phyloP scores from a whole-genome alignment of 495 filamentous ascomycete species.

The Hypomontagnella submonticulosa region DNA sequence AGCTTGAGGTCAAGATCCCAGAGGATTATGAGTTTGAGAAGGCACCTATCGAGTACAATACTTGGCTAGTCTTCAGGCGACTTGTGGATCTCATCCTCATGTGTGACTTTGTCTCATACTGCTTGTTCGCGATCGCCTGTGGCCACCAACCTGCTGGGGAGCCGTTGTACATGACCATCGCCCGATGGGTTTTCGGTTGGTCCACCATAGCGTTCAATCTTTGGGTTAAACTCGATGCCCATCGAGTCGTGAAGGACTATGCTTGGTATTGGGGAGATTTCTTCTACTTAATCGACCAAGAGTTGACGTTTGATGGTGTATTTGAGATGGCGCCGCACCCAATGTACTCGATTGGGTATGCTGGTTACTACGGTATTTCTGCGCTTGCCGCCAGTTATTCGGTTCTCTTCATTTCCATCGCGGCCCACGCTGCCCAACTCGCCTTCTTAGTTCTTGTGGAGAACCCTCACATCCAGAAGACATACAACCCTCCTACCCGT shows the following conservation, averaged over 20 bases:
- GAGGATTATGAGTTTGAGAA: constrained; percentile 93
- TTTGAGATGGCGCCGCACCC: constrained; percentile 99
- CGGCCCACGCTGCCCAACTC: constrained; percentile 95
- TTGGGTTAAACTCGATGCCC: constrained; percentile 98
- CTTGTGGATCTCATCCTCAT: constrained; percentile 96
- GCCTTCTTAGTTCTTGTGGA: constrained; percentile 89
- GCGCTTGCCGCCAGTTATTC: constrained; percentile 98
- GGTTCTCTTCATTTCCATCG: constrained; percentile 93
- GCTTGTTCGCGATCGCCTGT: constrained; percentile 93
- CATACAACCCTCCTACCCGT: constrained; percentile 89
- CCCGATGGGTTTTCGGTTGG: constrained; percentile 85
- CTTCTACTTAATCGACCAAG: constrained; percentile 98
- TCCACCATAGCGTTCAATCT: constrained; percentile 92
- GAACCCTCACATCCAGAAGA: constrained; percentile 98
- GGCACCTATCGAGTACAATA: constrained; percentile 97
- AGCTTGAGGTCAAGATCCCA: constrained; percentile 94
- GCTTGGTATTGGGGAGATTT: constrained; percentile 99
- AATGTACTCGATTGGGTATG: constrained; percentile 99
- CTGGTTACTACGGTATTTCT: constrained; percentile 98
- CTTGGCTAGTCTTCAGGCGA: constrained; percentile 95
- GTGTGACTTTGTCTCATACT: constrained; percentile 98
- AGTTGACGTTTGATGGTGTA: constrained; percentile 97
- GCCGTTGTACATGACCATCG: constrained; percentile 69
- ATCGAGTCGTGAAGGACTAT: constrained; percentile 98
- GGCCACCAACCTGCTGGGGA: constrained; percentile 78